Evolutionary conservation across 805 yeast species (phyloP).

Genomic region (Blastobotrys muscicola): DNA sequence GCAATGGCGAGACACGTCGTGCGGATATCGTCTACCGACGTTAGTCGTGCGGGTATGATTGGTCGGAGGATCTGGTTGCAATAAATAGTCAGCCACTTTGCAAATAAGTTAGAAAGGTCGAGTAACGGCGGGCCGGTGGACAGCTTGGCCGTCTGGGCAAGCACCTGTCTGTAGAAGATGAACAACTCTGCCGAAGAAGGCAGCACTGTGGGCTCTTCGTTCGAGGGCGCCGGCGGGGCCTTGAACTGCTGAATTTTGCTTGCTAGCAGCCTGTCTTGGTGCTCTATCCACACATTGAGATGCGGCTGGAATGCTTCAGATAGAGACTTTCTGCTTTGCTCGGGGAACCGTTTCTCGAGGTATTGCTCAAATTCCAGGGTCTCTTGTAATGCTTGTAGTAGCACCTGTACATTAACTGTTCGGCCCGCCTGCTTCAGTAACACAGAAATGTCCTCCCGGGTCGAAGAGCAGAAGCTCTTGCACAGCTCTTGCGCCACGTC

Average conservation of each 20-base stretch:
- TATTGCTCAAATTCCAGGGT: constrained; percentile 78
- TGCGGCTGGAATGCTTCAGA: constrained; percentile 79
- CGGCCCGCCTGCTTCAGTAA: constrained; percentile 37
- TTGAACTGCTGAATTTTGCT: constrained; percentile 56
- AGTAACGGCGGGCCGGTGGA: constrained; percentile 36
- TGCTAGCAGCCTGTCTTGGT: constrained; percentile 61
- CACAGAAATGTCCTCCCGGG: constrained; percentile 54
- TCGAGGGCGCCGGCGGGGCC: constrained; percentile 31
- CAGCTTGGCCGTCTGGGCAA: constrained; percentile 59
- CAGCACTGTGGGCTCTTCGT: constrained; percentile 43
- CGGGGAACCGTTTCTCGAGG: constrained; percentile 48
- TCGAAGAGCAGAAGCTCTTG: constrained; percentile 52
- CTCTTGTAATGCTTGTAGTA: constrained; percentile 60
- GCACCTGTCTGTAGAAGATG: constrained; percentile 59
- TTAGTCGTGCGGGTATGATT: constrained; percentile 36
- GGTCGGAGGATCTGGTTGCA: constrained; percentile 41
- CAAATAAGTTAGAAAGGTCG: constrained; percentile 50
- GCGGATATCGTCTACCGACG: constrained; percentile 49
- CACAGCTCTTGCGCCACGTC: constrained; percentile 54
- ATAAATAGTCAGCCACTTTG: constrained; percentile 55
- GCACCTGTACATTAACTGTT: constrained; percentile 47
- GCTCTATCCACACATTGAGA: constrained; percentile 73
- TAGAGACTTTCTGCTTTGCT: constrained; percentile 28
- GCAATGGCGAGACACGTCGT: constrained; percentile 66
- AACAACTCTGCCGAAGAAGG: constrained; percentile 85